phyloP scores from a whole-genome alignment of 306 rosid genomes.

The Trifolium pratense region DNA sequence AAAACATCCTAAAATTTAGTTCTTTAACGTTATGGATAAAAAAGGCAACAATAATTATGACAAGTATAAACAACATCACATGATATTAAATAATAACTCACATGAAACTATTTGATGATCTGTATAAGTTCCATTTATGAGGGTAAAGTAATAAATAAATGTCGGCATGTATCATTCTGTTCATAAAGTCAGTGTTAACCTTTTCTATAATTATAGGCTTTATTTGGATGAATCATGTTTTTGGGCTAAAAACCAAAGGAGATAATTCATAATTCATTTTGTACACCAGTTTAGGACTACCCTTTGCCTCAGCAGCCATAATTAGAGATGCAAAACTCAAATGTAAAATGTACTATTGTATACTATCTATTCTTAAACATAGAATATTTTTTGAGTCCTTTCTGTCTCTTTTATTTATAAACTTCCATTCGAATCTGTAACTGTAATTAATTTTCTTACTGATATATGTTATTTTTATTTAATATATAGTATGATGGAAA shows the following conservation, averaged over 20 bases:
- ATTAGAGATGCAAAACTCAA: background rate
- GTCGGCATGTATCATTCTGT: constrained; percentile 3
- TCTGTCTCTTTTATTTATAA: background rate
- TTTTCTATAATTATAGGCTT: constrained; percentile 6
- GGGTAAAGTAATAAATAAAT: background rate
- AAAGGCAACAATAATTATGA: background rate
- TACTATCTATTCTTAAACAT: background rate
- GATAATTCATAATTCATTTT: constrained; percentile 2
- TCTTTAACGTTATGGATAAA: background rate
- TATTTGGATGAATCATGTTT: constrained; percentile 13
- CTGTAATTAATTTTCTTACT: background rate
- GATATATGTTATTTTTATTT: background rate
- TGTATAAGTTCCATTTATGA: constrained; percentile 7
- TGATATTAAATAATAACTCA: constrained; percentile 10
- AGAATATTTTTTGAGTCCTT: background rate
- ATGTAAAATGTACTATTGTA: background rate
- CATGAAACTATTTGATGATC: constrained; percentile 11
- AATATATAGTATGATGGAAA: background rate
- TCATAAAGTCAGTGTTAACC: background rate
- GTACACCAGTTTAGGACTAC: background rate
- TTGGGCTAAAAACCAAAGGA: background rate
- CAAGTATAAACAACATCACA: constrained; percentile 12
- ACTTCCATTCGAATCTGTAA: background rate
- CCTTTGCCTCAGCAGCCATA: constrained; percentile 6
- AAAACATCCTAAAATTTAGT: background rate